These are phyloP conservation scores for Aspergillus latus DNA, from an alignment of 2,329 filamentous ascomycete species.

Conservation along the genomic window DNA sequence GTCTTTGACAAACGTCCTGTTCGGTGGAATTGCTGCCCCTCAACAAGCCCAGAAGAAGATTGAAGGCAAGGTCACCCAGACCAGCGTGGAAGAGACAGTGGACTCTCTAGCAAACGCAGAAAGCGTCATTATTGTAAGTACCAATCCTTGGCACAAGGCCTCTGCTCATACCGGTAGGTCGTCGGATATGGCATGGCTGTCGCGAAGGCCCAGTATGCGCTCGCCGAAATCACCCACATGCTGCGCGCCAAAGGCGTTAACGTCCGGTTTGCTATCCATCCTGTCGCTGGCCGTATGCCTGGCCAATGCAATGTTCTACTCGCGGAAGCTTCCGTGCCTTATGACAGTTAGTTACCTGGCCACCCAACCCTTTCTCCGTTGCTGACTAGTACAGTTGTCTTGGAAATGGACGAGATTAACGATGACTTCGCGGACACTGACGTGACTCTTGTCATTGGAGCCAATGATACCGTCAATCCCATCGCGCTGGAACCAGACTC, in stretches of 20 bases:
- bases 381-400: slow-evolving; percentile 56
- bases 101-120: slow-evolving; percentile 74
- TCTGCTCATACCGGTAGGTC: slow-evolving; percentile 39
- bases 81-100: slow-evolving; percentile 75
- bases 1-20: slow-evolving; percentile 83
- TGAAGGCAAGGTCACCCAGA: slow-evolving; percentile 75
- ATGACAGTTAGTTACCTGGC: slow-evolving; percentile 61
- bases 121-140: slow-evolving; percentile 71
- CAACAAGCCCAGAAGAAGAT: slow-evolving; percentile 62
- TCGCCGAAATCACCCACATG: slow-evolving; percentile 74
- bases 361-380: background rate
- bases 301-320: slow-evolving; percentile 90
- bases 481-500: slow-evolving; percentile 81
- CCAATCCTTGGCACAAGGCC: background rate
- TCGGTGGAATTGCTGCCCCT: slow-evolving; percentile 73
- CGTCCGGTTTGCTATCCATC: slow-evolving; percentile 86
- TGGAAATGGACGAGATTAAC: slow-evolving; percentile 97
- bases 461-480: slow-evolving; percentile 90
- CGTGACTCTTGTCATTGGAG: slow-evolving; percentile 82
- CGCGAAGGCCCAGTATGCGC: slow-evolving; percentile 88
- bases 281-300: slow-evolving; percentile 87
- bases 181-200: slow-evolving; percentile 95
- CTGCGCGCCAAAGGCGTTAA: slow-evolving; percentile 74
- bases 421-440: slow-evolving; percentile 86
- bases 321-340: slow-evolving; percentile 82